These are phyloP conservation scores for Kodamaea fukazawae DNA, from an alignment of 805 yeast species.

Conservation along the genomic window DNA sequence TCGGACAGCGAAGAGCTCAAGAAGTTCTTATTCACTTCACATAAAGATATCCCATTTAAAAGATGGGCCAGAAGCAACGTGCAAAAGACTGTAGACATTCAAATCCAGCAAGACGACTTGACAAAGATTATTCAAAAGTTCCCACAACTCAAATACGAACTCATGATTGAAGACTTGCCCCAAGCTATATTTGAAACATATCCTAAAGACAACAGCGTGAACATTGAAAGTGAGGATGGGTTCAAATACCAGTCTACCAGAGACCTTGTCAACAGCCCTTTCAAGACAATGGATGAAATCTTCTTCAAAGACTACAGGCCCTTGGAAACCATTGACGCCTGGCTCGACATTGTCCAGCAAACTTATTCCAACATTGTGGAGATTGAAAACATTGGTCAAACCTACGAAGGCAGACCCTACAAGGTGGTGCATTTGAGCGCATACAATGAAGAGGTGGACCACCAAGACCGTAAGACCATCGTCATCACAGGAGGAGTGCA, in stretches of 20 bases:
- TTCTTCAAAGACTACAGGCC: conserved; percentile 73
- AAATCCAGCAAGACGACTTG: conserved; percentile 21
- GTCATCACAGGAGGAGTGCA: conserved; percentile 83
- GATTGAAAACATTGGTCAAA: conserved; percentile 68
- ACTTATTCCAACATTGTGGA: conserved; percentile 64
- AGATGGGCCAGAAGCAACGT: conserved; percentile 50
- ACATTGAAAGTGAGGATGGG: background rate
- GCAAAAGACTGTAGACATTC: conserved; percentile 48
- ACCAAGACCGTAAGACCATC: conserved; percentile 53
- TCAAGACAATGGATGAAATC: conserved; percentile 35
- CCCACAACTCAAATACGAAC: conserved; percentile 28
- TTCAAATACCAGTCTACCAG: conserved; percentile 9
- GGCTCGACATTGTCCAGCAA: conserved; percentile 61
- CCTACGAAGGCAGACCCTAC: conserved; percentile 71
- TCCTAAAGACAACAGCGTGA: conserved; percentile 29
- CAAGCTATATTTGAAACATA: conserved; percentile 55
- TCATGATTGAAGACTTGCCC: conserved; percentile 56
- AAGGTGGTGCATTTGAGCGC: conserved; percentile 61
- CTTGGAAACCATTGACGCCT: conserved; percentile 62
- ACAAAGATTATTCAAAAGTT: conserved; percentile 18
- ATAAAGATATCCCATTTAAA: conserved; percentile 12
- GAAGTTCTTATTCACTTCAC: conserved; percentile 17
- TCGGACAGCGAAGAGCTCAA: conserved; percentile 16
- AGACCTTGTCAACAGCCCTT: conserved; percentile 11
- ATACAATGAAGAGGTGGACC: conserved; percentile 38